Conservation (phyloP, 345 rosid species). For the Sonneratia caseolaris region DNA sequence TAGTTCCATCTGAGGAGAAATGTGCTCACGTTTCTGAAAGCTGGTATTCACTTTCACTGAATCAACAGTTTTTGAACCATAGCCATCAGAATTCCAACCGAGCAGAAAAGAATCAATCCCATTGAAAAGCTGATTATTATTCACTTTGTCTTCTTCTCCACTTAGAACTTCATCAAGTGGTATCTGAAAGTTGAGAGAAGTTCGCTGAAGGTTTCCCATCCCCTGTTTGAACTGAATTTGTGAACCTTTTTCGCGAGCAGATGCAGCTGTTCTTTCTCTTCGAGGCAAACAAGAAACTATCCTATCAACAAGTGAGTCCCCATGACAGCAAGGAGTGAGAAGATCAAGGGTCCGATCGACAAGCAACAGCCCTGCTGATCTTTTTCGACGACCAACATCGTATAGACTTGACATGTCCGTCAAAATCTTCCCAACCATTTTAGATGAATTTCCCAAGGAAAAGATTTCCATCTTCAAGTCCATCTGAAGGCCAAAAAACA, state of each 20-base stretch:
- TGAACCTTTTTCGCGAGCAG: constrained; percentile 30
- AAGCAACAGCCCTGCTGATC: constrained; percentile 79
- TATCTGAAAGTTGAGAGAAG: constrained; percentile 69
- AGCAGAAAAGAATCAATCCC: constrained; percentile 52
- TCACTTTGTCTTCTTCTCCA: constrained; percentile 33
- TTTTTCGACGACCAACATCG: constrained; percentile 93
- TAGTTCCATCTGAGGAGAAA: constrained; percentile 25
- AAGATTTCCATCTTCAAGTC: constrained; percentile 93
- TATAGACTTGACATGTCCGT: constrained; percentile 98
- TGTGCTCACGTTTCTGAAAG: constrained; percentile 20
- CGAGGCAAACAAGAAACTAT: constrained; percentile 75
- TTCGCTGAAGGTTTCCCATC: constrained; percentile 35
- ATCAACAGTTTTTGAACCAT: constrained; percentile 25
- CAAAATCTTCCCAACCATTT: constrained; percentile 81
- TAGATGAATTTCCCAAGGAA: constrained; percentile 84
- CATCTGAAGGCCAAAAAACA: constrained; percentile 43
- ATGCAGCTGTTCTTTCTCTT: constrained; percentile 39
- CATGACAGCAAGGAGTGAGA: constrained; percentile 84
- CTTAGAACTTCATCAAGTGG: constrained; percentile 56
- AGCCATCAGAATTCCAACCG: constrained; percentile 58
- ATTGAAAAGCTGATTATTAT: constrained; percentile 35
- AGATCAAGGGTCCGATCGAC: constrained; percentile 92
- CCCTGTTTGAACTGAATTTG: constrained; percentile 43
- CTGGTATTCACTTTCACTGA: constrained; percentile 23
- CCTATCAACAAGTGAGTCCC: constrained; percentile 83